Evolutionary conservation across 108 stramenopile genomes (phyloP), one percentile per base, ranked within the genome.

Genomic region (Pinguiococcus pyrenoidosus): DNA sequence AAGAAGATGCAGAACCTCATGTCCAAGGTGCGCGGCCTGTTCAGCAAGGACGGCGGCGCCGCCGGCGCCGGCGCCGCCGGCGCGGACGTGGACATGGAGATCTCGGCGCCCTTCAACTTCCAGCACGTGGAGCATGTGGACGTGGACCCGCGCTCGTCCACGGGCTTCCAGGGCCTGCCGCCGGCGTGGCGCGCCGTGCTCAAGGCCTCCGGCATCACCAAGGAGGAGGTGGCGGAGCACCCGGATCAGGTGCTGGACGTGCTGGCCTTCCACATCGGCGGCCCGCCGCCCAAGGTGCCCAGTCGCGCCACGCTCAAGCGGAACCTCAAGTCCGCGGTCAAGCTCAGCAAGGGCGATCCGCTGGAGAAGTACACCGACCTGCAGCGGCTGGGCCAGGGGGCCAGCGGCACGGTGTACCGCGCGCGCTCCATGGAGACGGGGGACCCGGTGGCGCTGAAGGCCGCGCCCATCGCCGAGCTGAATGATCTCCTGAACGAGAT

Each of bases 221-320:
- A 69, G 37, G 65, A 74, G 34, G 75, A 78, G 32, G 73, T 64
- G 6, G 57, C 41, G 23, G 72, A 54, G 7, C 64, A 77, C 59
- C 77, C 77, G 1, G 72, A 77, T 38, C 70, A 66, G 2, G 77
- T 76, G 14, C 57, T 78, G 29, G 75, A 74, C 27, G 75, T 63
- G 8, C 46, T 78, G 20, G 62, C 57, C 4, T 69, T 74, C 17
- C 73, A 76, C 69, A 72, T 78, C 54, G 70, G 77, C 21, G 77
- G 77, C 0, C 57, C 71, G 0, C 47, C 42, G 28, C 68, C 71
- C 3, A 34, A 29, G 16, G n/a, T 63, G n/a, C 67, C 67, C 0
- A 40, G 32, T 3, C 33, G 44, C 18, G 29, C 26, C 3, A 42
- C 51, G 20, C 29, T 62, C 29, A 13, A 52, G 30, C 35, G 27